Conservation (phyloP, 2,329 filamentous ascomycete genomes). For the Colletotrichum lini region DNA sequence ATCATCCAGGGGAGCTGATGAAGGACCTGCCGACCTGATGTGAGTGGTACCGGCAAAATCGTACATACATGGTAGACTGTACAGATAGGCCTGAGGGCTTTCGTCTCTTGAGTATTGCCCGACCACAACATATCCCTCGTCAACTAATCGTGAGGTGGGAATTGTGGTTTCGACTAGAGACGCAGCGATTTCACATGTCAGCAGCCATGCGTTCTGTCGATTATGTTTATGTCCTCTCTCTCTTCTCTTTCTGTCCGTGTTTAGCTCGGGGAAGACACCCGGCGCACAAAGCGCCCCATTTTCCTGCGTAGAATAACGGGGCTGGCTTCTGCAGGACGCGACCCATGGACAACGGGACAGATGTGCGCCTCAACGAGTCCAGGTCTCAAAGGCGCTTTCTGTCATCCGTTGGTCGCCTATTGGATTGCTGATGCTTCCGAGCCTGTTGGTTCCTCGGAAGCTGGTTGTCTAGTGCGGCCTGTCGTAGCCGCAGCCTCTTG, state of each 20-base stretch:
- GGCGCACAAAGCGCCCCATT: slow-evolving; percentile 6
- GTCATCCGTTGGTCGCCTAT: slow-evolving; percentile 5
- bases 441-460: slow-evolving; percentile 17
- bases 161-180: slow-evolving; percentile 21
- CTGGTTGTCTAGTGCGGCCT: slow-evolving; percentile 21
- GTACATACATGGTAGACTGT: too few species aligned
- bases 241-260: slow-evolving; percentile 11
- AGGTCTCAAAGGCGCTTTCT: slow-evolving; percentile 3
- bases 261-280: slow-evolving; percentile 11
- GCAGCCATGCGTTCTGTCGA: not conserved
- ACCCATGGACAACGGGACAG: slow-evolving; percentile 13
- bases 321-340: slow-evolving; percentile 32
- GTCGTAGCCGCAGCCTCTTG: slow-evolving; percentile 35
- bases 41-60: slow-evolving; percentile 19
- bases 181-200: slow-evolving; percentile 12
- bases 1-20: slow-evolving; percentile 42
- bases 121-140: not conserved
- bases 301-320: slow-evolving; percentile 29
- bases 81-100: not conserved
- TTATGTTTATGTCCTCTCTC: slow-evolving; percentile 25
- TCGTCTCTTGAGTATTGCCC: slow-evolving; percentile 15
- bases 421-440: slow-evolving; percentile 15
- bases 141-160: not conserved
- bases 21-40: slow-evolving; percentile 25
- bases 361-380: not conserved